Evolutionary conservation across 73 alveolate genomes (phyloP).

Genomic region (Strombidium stylifer): DNA sequence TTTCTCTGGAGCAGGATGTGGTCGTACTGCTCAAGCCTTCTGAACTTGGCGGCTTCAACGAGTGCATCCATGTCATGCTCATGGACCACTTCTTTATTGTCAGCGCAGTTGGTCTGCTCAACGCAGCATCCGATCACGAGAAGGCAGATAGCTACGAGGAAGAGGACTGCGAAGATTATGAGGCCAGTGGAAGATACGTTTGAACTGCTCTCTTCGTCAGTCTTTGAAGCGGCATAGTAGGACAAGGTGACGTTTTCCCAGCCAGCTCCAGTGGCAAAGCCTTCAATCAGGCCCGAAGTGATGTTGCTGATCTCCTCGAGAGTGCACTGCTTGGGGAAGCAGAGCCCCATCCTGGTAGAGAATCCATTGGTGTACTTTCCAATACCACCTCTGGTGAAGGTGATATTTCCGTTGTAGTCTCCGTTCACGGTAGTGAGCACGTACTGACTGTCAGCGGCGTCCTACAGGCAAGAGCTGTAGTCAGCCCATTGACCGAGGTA

Average conservation of each 20-base stretch:
- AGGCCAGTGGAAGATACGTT: neutral
- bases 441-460: conserved; percentile 37
- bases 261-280: conserved; percentile 10
- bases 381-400: conserved; percentile 38
- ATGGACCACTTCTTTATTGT: no score
- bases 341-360: conserved; percentile 28
- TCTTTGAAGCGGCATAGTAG: conserved; percentile 5
- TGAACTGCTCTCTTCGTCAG: neutral
- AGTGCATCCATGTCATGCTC: conserved; percentile 3
- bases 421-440: conserved; percentile 20
- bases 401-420: neutral
- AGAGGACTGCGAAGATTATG: neutral
- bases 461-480: conserved; percentile 56
- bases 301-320: conserved; percentile 8
- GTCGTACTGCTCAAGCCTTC: conserved; percentile 17
- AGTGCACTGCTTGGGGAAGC: conserved; percentile 29
- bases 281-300: neutral
- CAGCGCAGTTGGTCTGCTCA: conserved; percentile 24
- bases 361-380: conserved; percentile 28
- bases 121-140: conserved; percentile 30
- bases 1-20: conserved; percentile 22
- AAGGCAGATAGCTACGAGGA: conserved; percentile 1
- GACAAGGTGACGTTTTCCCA: conserved; percentile 28
- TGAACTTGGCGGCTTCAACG: conserved; percentile 1
- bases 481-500: conserved; percentile 65